Evolutionary conservation across 257 asterid genomes (phyloP), one percentile per base, ranked within the genome.

Genomic region (Eustoma russellianum): DNA sequence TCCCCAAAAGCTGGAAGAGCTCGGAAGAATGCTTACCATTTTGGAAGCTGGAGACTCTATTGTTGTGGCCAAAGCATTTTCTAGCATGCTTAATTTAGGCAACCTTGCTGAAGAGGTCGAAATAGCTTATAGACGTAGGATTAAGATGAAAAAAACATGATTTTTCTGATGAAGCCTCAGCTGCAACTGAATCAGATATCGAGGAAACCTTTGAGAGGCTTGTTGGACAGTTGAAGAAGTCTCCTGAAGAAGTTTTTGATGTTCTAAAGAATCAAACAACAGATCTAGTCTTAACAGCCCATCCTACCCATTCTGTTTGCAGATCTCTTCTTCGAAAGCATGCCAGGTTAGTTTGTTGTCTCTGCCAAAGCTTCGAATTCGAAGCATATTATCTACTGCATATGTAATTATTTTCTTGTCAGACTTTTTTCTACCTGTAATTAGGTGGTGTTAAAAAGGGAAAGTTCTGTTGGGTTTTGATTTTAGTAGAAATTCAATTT

Each of bases 91-190:
- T 65, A 91, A 64, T 70, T 77, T 91, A 45, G 98, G 80, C 62
- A 91, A 87, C 68, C 91, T 91, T 61, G 98, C 96, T 5, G 98
- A 91, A 69, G 98, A 91, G 73, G 98, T 91, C 71, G 96, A 91
- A 81, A 87, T 91, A 70, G 98, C 98, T 7, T 82, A 78, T 82
- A 75, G 98, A 45, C 86, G 96, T 14, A 74, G 98, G 73, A 78
- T 49, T 41, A 91, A 91, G 77, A 56, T 82, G 48, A 87, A 91
- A 50, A n/a, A 84, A 83, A 67, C 67, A 81, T 2, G 93, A 83
- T 55, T 82, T 83, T 56, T 79, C 92, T 4, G 98, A 87, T 60
- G 98, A 91, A 80, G 94, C 94, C 46, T 76, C 91, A 28, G 98
- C 98, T 40, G 74, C 86, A 4, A 91, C 96, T 63, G 98, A 91